Conservation (phyloP, 495 filamentous ascomycete species). For the Penicillium dipodomyicola region DNA sequence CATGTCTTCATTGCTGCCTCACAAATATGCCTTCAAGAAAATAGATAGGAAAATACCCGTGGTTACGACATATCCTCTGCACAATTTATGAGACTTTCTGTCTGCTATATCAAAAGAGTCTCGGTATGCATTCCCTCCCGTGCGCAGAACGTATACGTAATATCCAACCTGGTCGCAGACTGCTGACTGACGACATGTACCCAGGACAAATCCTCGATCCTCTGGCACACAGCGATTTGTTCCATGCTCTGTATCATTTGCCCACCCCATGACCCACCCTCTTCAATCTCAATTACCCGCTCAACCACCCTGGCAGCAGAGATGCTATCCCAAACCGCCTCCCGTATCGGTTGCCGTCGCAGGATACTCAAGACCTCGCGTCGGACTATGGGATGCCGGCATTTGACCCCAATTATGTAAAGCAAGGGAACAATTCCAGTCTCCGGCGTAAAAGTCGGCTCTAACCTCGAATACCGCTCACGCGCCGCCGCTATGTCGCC, state of each 20-base stretch:
- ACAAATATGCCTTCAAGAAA: too few species aligned
- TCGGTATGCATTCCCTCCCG: slow-evolving; percentile 22
- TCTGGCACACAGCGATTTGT: slow-evolving; percentile 25
- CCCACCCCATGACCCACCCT: slow-evolving; percentile 17
- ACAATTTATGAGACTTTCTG: too few species aligned
- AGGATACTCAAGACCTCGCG: slow-evolving; percentile 25
- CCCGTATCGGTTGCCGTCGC: slow-evolving; percentile 27
- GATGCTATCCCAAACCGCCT: slow-evolving; percentile 35
- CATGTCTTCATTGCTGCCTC: too few species aligned
- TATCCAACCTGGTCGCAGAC: slow-evolving; percentile 25
- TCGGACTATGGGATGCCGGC: slow-evolving; percentile 28
- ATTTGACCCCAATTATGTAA: slow-evolving; percentile 33
- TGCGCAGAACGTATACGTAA: slow-evolving; percentile 30
- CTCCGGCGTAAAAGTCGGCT: too few species aligned
- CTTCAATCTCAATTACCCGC: slow-evolving; percentile 25
- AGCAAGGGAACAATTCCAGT: too few species aligned
- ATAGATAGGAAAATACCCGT: too few species aligned
- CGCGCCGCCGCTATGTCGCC: too few species aligned
- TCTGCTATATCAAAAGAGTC: slow-evolving; percentile 18
- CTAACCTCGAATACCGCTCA: too few species aligned
- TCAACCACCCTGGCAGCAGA: slow-evolving; percentile 27
- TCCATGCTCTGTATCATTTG: slow-evolving; percentile 23
- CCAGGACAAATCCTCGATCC: slow-evolving; percentile 27
- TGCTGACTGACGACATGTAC: slow-evolving; percentile 14
- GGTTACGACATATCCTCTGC: too few species aligned